Conservation (phyloP, 306 rosid species). For the Castanea mollissima region DNA sequence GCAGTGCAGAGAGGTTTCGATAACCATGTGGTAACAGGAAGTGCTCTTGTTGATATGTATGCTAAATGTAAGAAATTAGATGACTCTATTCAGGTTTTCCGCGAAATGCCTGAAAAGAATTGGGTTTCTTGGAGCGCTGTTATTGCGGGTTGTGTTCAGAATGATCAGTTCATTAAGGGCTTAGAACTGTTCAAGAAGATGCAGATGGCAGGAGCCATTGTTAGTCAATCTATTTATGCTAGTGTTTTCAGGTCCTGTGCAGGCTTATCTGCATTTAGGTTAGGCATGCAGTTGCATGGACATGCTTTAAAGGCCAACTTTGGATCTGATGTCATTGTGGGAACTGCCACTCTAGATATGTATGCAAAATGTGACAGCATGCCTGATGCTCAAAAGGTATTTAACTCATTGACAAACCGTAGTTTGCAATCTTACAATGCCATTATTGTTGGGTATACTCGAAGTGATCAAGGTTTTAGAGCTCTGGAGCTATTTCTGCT, state of each 20-base stretch:
- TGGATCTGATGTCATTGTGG: slow-evolving; percentile 63
- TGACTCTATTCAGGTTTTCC: slow-evolving; percentile 50
- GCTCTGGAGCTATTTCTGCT: slow-evolving; percentile 55
- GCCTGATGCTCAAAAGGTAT: slow-evolving; percentile 60
- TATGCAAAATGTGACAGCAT: slow-evolving; percentile 72
- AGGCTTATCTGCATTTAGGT: slow-evolving; percentile 54
- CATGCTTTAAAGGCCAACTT: slow-evolving; percentile 61
- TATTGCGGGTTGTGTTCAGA: slow-evolving; percentile 81
- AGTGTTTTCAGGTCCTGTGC: slow-evolving; percentile 82
- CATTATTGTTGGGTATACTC: slow-evolving; percentile 64
- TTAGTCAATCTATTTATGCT: slow-evolving; percentile 85
- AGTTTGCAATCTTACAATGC: slow-evolving; percentile 76
- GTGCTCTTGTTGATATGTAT: slow-evolving; percentile 80
- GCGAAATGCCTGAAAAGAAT: slow-evolving; percentile 57
- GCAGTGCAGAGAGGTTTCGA: slow-evolving; percentile 59
- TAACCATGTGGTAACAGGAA: slow-evolving; percentile 61
- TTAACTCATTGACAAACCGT: slow-evolving; percentile 48
- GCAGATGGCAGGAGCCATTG: slow-evolving; percentile 60
- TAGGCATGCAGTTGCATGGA: slow-evolving; percentile 77
- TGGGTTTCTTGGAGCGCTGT: slow-evolving; percentile 78
- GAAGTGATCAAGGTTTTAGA: slow-evolving; percentile 51
- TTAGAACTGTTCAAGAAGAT: slow-evolving; percentile 59
- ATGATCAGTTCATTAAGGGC: slow-evolving; percentile 50
- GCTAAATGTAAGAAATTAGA: slow-evolving; percentile 56
- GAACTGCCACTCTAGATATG: slow-evolving; percentile 89